Percentiles rank a stretch among this genome's conserved stretches.
phyloP scores from a whole-genome alignment of 2,329 filamentous ascomycete genomes.

The Samsoniella hepiali region DNA sequence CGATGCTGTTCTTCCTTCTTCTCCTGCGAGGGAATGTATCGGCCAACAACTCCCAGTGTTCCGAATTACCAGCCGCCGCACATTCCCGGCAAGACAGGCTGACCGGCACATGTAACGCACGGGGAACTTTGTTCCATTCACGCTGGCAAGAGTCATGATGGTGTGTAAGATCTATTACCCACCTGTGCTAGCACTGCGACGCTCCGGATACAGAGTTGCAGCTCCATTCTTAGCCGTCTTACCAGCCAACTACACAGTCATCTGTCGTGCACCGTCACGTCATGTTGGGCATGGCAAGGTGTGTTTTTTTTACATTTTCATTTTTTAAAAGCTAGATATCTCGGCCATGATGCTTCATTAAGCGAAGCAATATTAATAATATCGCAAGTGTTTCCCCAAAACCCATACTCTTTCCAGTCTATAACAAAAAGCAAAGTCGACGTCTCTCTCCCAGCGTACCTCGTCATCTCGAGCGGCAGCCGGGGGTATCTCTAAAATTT shows the following conservation, averaged over 20 bases:
- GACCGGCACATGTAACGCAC: neutral
- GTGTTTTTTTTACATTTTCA: neutral
- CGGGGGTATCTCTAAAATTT: slow-evolving; percentile 36
- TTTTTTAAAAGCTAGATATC: slow-evolving; percentile 5
- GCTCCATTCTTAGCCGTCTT: slow-evolving; percentile 8
- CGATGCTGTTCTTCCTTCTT: too few species aligned
- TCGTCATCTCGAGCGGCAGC: slow-evolving; percentile 7
- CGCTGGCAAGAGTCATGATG: slow-evolving; percentile 2
- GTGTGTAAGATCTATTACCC: slow-evolving; percentile 7
- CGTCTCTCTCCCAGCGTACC: slow-evolving; percentile 12
- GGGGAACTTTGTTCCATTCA: neutral
- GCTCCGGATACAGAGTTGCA: neutral
- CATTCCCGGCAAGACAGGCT: neutral
- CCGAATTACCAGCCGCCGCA: too few species aligned
- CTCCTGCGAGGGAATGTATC: too few species aligned
- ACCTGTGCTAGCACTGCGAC: neutral
- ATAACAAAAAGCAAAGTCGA: slow-evolving; percentile 15
- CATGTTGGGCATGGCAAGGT: neutral
- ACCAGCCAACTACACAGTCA: neutral
- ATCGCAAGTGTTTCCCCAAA: neutral
- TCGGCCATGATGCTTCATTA: slow-evolving; percentile 2
- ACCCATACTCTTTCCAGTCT: slow-evolving; percentile 13
- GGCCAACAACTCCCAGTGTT: too few species aligned
- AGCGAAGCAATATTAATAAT: slow-evolving; percentile 16
- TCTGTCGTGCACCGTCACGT: neutral